Conservation (phyloP, 2,329 filamentous ascomycete species). For the Cryphonectria carpinicola region DNA sequence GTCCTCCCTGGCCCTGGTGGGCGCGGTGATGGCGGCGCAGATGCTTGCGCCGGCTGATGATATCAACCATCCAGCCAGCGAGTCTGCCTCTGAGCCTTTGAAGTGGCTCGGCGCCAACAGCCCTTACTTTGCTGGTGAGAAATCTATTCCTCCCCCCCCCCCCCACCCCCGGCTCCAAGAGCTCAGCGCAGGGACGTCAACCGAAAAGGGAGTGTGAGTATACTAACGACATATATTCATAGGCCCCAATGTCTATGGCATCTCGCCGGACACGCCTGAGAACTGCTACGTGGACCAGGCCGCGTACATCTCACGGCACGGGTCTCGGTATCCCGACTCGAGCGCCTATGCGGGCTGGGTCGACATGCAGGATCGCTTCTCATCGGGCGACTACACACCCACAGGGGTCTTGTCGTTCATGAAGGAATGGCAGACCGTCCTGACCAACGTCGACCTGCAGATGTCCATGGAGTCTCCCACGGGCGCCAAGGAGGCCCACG, state of each 20-base stretch:
- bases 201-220: not conserved
- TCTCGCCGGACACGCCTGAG: constrained; percentile 57
- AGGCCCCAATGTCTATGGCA: constrained; percentile 60
- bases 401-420: constrained; percentile 60
- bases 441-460: constrained; percentile 58
- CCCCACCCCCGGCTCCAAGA: too few species aligned
- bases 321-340: constrained; percentile 64
- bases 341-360: constrained; percentile 64
- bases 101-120: constrained; percentile 55
- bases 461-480: constrained; percentile 63
- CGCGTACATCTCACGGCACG: constrained; percentile 63
- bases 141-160: too few species aligned
- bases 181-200: not conserved
- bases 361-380: constrained; percentile 51
- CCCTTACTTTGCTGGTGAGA: constrained; percentile 55
- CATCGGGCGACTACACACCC: constrained; percentile 56
- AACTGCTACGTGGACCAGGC: constrained; percentile 64
- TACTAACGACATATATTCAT: constrained; percentile 19
- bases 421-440: constrained; percentile 59
- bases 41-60: constrained; percentile 30
- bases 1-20: constrained; percentile 25
- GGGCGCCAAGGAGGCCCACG: constrained; percentile 64
- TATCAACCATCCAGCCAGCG: constrained; percentile 31
- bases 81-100: constrained; percentile 29
- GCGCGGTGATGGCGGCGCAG: constrained; percentile 27